Conservation (phyloP, 2,329 filamentous ascomycete species). For the Talaromyces sp. region DNA sequence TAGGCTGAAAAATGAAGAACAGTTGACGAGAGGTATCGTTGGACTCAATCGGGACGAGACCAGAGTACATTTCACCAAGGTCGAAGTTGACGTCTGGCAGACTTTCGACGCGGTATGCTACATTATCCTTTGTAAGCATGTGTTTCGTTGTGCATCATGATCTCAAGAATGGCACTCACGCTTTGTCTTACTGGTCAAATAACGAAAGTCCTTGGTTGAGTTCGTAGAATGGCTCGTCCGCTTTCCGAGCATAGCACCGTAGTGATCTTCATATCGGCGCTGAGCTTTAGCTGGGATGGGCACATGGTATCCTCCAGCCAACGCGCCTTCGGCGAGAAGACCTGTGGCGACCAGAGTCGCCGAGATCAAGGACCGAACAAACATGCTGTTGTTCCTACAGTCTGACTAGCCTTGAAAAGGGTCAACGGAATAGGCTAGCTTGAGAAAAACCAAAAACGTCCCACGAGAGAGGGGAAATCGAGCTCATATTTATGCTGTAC, state of each 20-base stretch:
- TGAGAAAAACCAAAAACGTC: neutral
- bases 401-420: neutral
- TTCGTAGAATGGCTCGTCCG: neutral
- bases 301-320: constrained; percentile 9
- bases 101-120: constrained; percentile 61
- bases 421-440: neutral
- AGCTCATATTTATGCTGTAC: neutral
- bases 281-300: constrained; percentile 16
- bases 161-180: constrained; percentile 4
- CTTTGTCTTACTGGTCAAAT: constrained; percentile 14
- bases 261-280: constrained; percentile 13
- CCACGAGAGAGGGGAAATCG: neutral
- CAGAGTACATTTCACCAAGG: constrained; percentile 51
- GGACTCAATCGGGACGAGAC: constrained; percentile 53
- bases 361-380: constrained; percentile 14
- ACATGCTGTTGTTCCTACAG: constrained; percentile 11
- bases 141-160: neutral
- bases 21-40: constrained; percentile 43
- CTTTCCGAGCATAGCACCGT: constrained; percentile 10
- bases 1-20: constrained; percentile 51
- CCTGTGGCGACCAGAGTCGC: constrained; percentile 13
- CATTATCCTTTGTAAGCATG: constrained; percentile 29
- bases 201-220: constrained; percentile 10
- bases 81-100: constrained; percentile 70
- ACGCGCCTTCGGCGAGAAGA: constrained; percentile 11